Conservation (phyloP, 176 grass and related monocot genomes). For the Metroxylon sagu region DNA sequence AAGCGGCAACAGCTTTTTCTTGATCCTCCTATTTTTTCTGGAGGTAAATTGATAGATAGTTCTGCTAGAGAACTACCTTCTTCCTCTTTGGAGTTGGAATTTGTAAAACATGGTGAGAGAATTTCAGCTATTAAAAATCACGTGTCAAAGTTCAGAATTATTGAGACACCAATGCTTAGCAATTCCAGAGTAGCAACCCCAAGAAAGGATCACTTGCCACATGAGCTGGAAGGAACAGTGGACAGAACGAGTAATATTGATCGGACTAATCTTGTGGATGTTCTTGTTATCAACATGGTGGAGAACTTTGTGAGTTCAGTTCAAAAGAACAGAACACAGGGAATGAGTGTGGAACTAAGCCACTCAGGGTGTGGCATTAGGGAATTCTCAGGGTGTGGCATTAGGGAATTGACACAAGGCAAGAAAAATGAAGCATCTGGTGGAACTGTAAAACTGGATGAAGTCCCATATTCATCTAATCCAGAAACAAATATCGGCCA, state of each 20-base stretch:
- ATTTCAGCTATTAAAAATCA: conserved; percentile 42
- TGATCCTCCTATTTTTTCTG: conserved; percentile 21
- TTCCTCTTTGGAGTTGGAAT: conserved; percentile 31
- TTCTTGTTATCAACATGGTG: neutral
- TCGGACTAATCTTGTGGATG: neutral
- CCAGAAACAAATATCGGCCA: neutral
- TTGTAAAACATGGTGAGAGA: conserved; percentile 39
- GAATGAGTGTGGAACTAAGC: neutral
- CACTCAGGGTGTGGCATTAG: neutral
- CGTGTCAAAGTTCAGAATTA: conserved; percentile 22
- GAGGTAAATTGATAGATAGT: conserved; percentile 12
- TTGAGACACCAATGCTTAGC: conserved; percentile 25
- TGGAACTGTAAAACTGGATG: no score
- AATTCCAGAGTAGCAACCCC: conserved; percentile 2
- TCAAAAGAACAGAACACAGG: neutral
- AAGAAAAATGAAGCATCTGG: no score
- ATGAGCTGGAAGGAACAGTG: conserved; percentile 12
- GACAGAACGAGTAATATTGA: conserved; percentile 14
- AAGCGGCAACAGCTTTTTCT: conserved; percentile 37
- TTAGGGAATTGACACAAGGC: neutral
- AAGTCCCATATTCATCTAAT: no score
- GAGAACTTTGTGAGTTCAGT: neutral
- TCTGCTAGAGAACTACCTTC: neutral
- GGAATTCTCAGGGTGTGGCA: neutral
- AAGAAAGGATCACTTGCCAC: conserved; percentile 26